These are phyloP conservation scores for Betula pendula DNA, from an alignment of 306 rosid genomes.

Conservation along the genomic window DNA sequence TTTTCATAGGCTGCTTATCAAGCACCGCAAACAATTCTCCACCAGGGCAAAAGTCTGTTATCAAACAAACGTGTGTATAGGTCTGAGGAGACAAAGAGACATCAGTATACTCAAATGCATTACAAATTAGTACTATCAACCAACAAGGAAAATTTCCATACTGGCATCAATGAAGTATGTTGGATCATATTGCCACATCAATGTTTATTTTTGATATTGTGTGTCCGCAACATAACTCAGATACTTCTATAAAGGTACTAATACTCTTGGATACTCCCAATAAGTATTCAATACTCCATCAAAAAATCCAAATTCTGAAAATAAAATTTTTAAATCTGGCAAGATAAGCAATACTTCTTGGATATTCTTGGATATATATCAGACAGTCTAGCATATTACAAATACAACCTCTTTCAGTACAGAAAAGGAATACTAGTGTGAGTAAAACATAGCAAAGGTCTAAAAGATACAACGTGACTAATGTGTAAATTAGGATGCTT, in stretches of 20 bases:
- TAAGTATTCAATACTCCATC: neutral
- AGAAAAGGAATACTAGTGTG: neutral
- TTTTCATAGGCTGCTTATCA: conserved; percentile 90
- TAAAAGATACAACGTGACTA: neutral
- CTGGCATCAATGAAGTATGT: neutral
- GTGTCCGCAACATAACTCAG: neutral
- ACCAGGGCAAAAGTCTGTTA: conserved; percentile 84
- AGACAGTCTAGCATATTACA: neutral
- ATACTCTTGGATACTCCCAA: neutral
- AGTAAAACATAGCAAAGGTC: neutral
- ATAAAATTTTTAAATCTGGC: neutral
- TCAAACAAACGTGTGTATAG: conserved; percentile 84
- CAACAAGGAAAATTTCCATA: neutral
- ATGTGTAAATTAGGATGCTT: neutral
- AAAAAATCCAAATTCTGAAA: neutral
- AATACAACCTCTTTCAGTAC: neutral
- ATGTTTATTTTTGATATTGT: neutral
- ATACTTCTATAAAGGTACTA: neutral
- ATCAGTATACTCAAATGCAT: conserved; percentile 24
- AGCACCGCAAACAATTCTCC: conserved; percentile 95
- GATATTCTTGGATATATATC: neutral
- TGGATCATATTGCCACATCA: neutral
- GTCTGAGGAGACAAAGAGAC: conserved; percentile 57
- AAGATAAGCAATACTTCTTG: neutral
- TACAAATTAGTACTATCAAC: neutral